Percentiles rank a stretch among this genome's conserved stretches.
Conservation (phyloP, 169 alveolate genomes). For the Plasmodium cynomolgi region DNA sequence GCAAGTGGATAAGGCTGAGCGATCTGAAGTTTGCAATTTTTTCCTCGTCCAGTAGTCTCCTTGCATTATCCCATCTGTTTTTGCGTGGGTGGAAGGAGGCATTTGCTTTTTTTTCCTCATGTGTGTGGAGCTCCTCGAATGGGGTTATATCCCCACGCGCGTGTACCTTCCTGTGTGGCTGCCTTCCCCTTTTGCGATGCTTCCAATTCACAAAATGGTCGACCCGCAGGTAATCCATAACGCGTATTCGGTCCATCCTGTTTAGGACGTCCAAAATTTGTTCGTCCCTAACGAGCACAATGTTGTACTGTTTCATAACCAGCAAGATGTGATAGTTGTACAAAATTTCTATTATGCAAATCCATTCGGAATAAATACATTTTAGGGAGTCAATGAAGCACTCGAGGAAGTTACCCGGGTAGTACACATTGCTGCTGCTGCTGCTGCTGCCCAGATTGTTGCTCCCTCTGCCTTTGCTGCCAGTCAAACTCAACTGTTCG, state of each 20-base stretch:
- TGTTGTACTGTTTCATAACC: slow-evolving; percentile 50
- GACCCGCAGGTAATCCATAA: slow-evolving; percentile 23
- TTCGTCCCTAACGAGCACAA: slow-evolving; percentile 32
- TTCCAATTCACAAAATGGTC: slow-evolving; percentile 49
- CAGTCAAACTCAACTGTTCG: slow-evolving; percentile 23
- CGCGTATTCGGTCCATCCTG: slow-evolving; percentile 2
- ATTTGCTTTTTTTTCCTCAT: not conserved
- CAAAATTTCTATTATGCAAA: slow-evolving; percentile 17
- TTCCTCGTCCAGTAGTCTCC: not conserved
- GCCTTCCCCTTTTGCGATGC: not conserved
- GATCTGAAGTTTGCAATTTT: slow-evolving; percentile 47
- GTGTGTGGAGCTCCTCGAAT: not conserved
- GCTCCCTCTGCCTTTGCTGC: not conserved
- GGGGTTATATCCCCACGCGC: not conserved
- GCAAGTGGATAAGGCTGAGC: slow-evolving; percentile 54
- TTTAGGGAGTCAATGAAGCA: slow-evolving; percentile 58
- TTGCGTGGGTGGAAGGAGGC: not conserved
- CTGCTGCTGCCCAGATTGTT: not conserved
- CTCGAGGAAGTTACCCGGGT: slow-evolving; percentile 59
- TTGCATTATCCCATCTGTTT: slow-evolving; percentile 2
- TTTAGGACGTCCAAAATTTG: slow-evolving; percentile 31
- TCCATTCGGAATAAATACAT: slow-evolving; percentile 51
- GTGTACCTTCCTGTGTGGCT: not conserved
- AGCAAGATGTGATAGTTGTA: slow-evolving; percentile 56
- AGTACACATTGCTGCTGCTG: slow-evolving; percentile 5